Evolutionary conservation across 1,139 yeast genomes (phyloP).

Genomic region (Hemisphaericaspora lyxosophila): DNA sequence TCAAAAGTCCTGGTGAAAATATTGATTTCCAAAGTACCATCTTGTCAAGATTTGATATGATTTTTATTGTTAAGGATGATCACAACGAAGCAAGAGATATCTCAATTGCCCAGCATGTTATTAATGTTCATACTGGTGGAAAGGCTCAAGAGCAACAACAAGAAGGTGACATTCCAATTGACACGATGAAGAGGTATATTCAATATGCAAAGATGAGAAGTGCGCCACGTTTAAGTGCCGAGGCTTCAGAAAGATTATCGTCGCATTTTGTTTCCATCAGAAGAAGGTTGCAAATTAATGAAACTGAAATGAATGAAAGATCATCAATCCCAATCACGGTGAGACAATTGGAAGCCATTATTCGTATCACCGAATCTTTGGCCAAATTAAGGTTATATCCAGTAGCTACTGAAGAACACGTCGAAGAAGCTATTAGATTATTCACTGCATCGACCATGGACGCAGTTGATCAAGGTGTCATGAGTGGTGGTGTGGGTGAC

Average conservation of each 20-base stretch:
- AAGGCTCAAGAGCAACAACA: conserved; percentile 48
- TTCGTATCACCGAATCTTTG: conserved; percentile 91
- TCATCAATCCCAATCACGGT: conserved; percentile 96
- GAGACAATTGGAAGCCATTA: conserved; percentile 95
- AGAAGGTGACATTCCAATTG: conserved; percentile 88
- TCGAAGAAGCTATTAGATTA: conserved; percentile 90
- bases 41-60: conserved; percentile 97
- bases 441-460: conserved; percentile 98
- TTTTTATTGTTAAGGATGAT: conserved; percentile 93
- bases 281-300: conserved; percentile 78
- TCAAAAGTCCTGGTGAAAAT: conserved; percentile 95
- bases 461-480: conserved; percentile 85
- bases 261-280: conserved; percentile 93
- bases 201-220: conserved; percentile 86
- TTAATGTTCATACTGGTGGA: conserved; percentile 86
- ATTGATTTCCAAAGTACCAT: conserved; percentile 97
- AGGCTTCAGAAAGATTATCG: conserved; percentile 89
- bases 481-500: conserved; percentile 44
- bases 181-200: conserved; percentile 87
- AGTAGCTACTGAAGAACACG: conserved; percentile 84
- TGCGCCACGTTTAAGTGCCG: conserved; percentile 89
- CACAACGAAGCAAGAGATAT: conserved; percentile 85
- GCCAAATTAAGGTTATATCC: conserved; percentile 86
- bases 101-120: conserved; percentile 90
- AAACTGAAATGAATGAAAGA: conserved; percentile 79